Conservation (phyloP, 2,329 filamentous ascomycete species). For the Alternaria conjuncta region DNA sequence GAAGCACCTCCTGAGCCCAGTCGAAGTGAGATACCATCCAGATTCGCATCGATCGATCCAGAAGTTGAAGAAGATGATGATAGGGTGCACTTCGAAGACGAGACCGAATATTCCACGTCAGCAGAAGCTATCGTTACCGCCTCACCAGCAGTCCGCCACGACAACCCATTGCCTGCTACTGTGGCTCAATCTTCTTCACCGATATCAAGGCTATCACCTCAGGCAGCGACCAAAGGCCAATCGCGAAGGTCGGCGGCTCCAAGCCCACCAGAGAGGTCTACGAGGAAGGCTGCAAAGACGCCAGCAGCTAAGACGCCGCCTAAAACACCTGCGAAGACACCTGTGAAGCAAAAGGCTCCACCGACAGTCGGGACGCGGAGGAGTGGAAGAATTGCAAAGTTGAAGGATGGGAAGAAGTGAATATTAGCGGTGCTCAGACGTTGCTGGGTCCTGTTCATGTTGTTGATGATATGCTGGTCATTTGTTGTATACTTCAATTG, state of each 20-base stretch:
- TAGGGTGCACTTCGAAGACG: background rate
- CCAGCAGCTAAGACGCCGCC: too few relatives aligned
- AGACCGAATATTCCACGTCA: rapidly evolving
- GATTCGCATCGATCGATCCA: background rate
- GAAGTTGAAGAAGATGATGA: background rate
- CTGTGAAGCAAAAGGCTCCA: background rate
- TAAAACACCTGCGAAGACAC: background rate
- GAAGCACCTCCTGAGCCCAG: background rate
- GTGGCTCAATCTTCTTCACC: background rate
- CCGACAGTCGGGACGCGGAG: background rate
- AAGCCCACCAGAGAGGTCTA: background rate
- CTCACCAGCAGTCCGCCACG: background rate
- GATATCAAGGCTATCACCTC: background rate
- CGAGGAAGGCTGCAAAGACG: background rate
- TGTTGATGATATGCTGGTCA: background rate
- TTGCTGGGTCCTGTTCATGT: background rate
- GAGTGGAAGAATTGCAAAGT: background rate
- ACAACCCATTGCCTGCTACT: background rate
- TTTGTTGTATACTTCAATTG: background rate
- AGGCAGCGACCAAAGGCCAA: background rate
- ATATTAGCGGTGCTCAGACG: too few relatives aligned
- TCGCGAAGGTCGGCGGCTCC: background rate
- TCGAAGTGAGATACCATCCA: background rate
- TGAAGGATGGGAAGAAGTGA: background rate
- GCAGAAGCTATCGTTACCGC: rapidly evolving